These are phyloP conservation scores for Candida jianshihensis DNA, from an alignment of 805 yeast species.

Conservation along the genomic window DNA sequence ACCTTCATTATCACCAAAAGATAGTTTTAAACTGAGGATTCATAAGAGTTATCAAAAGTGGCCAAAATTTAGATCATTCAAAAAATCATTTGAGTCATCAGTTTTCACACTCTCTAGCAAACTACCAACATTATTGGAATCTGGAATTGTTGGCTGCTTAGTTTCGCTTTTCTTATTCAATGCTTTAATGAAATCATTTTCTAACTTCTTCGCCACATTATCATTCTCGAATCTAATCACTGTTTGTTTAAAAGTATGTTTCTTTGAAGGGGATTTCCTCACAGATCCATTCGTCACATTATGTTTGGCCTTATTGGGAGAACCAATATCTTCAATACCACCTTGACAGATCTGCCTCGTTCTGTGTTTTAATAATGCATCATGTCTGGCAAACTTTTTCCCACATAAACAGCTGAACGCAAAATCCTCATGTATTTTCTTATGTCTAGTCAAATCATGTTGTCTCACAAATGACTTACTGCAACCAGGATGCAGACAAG, in stretches of 20 bases:
- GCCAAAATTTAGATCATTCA: slow-evolving; percentile 13
- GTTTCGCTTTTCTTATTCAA: background rate
- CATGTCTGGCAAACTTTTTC: slow-evolving; percentile 85
- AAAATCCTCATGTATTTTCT: slow-evolving; percentile 74
- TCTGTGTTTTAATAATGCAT: slow-evolving; percentile 80
- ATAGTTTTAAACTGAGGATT: too few species aligned
- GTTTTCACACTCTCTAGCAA: too few species aligned
- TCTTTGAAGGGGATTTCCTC: slow-evolving; percentile 7
- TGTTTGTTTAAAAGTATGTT: background rate
- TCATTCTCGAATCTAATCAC: slow-evolving; percentile 11
- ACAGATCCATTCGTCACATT: slow-evolving; percentile 8
- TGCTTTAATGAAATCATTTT: slow-evolving; percentile 10
- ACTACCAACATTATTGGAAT: slow-evolving; percentile 3
- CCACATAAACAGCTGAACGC: slow-evolving; percentile 24
- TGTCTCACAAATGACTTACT: slow-evolving; percentile 87
- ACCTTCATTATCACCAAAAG: background rate
- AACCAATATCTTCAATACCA: slow-evolving; percentile 34
- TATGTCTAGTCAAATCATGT: slow-evolving; percentile 88
- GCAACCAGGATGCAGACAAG: slow-evolving; percentile 59
- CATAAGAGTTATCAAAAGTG: background rate
- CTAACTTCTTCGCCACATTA: slow-evolving; percentile 16
- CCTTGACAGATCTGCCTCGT: slow-evolving; percentile 77
- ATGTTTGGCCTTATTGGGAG: slow-evolving; percentile 3
- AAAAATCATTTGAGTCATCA: slow-evolving; percentile 11
- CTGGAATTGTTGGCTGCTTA: background rate